A percentile compares a stretch with the other conserved stretches of the same genome.
Evolutionary conservation across 345 rosid genomes (phyloP).

Genomic region (Eucalyptus sp.): DNA sequence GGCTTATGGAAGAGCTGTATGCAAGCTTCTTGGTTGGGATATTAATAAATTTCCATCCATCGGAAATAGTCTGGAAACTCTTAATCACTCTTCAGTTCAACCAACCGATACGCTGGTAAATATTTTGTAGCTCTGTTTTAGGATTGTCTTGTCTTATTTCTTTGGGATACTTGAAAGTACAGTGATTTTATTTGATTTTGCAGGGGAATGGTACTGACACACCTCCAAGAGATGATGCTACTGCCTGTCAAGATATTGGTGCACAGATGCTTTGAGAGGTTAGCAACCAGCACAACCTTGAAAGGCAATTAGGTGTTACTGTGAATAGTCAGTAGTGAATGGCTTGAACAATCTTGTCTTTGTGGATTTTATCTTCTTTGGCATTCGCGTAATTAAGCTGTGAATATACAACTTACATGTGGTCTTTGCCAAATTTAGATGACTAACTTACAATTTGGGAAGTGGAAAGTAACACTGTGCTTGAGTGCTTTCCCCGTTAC

Average conservation of each 20-base stretch:
- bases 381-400: background rate
- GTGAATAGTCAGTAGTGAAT: background rate
- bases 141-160: background rate
- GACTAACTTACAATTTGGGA: background rate
- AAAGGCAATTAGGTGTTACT: background rate
- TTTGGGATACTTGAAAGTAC: background rate
- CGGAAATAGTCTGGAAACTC: constrained; percentile 17
- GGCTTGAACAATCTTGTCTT: background rate
- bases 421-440: background rate
- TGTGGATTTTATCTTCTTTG: background rate
- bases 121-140: background rate
- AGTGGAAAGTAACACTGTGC: background rate
- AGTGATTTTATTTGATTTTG: background rate
- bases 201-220: background rate
- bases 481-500: background rate
- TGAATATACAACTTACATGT: background rate
- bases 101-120: constrained; percentile 4
- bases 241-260: background rate
- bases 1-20: constrained; percentile 48
- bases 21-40: constrained; percentile 74
- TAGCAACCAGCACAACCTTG: background rate
- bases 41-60: constrained; percentile 21
- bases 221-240: background rate
- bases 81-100: background rate
- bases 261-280: background rate